Percentiles rank a stretch among this genome's conserved stretches.
phyloP scores from a whole-genome alignment of 2,329 filamentous ascomycete genomes.

The Plectosphaerella sp. region DNA sequence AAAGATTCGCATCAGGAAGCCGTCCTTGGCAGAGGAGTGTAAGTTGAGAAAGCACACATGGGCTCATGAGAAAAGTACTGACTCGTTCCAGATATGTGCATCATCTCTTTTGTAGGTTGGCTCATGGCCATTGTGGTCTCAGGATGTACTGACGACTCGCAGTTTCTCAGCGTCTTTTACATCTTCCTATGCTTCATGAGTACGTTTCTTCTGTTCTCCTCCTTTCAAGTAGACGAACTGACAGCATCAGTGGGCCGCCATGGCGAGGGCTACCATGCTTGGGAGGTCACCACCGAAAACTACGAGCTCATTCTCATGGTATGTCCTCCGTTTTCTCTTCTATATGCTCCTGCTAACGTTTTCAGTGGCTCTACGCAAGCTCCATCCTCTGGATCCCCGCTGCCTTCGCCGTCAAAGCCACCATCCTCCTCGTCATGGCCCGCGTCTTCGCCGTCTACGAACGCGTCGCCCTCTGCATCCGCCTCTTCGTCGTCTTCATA shows the following conservation, averaged over 20 bases:
- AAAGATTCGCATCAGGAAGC: too few relatives aligned
- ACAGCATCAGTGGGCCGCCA: constrained; percentile 13
- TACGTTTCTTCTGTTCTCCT: too few relatives aligned
- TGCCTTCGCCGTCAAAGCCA: constrained; percentile 21
- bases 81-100: too few relatives aligned
- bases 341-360: not conserved
- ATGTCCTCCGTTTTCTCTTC: not conserved
- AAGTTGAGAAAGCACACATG: too few relatives aligned
- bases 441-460: constrained; percentile 20
- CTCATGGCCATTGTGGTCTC: too few relatives aligned
- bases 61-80: too few relatives aligned
- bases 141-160: too few relatives aligned
- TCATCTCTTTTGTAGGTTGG: too few relatives aligned
- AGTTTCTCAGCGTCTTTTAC: too few relatives aligned
- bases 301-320: constrained; percentile 13
- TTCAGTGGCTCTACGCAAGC: constrained; percentile 18
- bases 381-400: constrained; percentile 20
- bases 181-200: too few relatives aligned
- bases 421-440: constrained; percentile 22
- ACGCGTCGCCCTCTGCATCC: constrained; percentile 16
- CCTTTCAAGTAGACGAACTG: too few relatives aligned
- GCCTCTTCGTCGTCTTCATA: constrained; percentile 18
- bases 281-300: constrained; percentile 14
- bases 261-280: constrained; percentile 16
- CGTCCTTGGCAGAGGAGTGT: too few relatives aligned